phyloP scores from a whole-genome alignment of 2,329 filamentous ascomycete species.

The Bipolaris gigantea region DNA sequence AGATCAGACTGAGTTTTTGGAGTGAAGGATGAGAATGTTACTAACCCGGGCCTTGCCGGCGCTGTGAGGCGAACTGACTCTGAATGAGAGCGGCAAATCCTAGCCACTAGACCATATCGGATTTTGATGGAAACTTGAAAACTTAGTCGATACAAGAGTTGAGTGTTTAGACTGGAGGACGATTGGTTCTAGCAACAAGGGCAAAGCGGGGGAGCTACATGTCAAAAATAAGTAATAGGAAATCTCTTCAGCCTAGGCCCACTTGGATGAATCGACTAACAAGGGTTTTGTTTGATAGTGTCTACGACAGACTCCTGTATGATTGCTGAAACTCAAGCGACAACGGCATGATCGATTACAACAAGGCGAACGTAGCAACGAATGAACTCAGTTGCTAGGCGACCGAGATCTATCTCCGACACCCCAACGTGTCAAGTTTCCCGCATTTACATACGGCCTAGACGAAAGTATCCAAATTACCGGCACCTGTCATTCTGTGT shows the following conservation, averaged over 20 bases:
- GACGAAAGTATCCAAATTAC: not conserved
- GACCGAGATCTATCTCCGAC: not conserved
- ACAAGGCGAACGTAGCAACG: not conserved
- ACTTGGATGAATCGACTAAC: no score
- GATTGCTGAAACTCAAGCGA: not conserved
- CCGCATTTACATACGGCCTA: not conserved
- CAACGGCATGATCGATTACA: not conserved
- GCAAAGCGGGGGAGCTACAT: not conserved
- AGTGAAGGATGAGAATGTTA: no score
- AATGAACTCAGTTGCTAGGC: not conserved
- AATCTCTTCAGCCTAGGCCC: no score
- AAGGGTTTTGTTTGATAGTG: not conserved
- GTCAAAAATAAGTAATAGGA: no score
- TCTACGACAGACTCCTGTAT: not conserved
- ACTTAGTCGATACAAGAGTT: no score
- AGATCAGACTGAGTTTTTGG: no score
- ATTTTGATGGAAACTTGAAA: no score
- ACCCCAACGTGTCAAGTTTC: not conserved
- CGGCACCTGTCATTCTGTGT: not conserved
- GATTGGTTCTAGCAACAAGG: no score
- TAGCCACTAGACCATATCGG: conserved; percentile 14
- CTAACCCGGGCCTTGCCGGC: conserved; percentile 21
- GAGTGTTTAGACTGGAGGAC: no score
- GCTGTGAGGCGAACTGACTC: conserved; percentile 12
- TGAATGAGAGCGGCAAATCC: conserved; percentile 21